phyloP scores from a whole-genome alignment of 1,139 yeast species.

The Spathaspora sp. region DNA sequence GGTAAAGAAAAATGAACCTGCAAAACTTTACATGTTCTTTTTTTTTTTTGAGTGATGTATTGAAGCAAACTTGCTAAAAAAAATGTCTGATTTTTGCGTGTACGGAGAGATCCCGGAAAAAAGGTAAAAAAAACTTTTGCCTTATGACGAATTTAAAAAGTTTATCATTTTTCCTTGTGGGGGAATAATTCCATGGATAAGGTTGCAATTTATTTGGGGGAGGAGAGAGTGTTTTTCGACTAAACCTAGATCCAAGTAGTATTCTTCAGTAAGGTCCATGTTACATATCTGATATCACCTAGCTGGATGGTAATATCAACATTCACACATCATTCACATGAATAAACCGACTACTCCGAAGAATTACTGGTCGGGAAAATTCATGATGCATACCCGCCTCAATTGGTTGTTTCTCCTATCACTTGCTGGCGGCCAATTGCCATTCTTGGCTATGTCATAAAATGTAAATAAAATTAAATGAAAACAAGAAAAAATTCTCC shows the following conservation, averaged over 20 bases:
- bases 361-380: not conserved
- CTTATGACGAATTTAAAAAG: not conserved
- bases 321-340: not conserved
- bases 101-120: not conserved
- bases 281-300: too few relatives aligned
- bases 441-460: not conserved
- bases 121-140: not conserved
- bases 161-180: not conserved
- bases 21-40: not conserved
- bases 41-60: not conserved
- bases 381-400: not conserved
- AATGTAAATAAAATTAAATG: not conserved
- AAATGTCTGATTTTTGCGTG: slow-evolving; percentile 1
- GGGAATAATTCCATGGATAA: not conserved
- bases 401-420: not conserved
- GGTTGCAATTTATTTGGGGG: not conserved
- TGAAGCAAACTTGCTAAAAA: not conserved
- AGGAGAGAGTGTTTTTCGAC: too few relatives aligned
- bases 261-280: not conserved
- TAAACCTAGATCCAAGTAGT: too few relatives aligned
- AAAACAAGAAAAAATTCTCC: not conserved
- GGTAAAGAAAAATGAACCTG: not conserved
- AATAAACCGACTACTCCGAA: not conserved
- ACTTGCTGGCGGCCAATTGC: not conserved
- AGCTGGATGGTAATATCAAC: too few relatives aligned